Evolutionary conservation across 192 early-diverging fungal genomes (phyloP).

Genomic region (Pilobolus umbonatus): DNA sequence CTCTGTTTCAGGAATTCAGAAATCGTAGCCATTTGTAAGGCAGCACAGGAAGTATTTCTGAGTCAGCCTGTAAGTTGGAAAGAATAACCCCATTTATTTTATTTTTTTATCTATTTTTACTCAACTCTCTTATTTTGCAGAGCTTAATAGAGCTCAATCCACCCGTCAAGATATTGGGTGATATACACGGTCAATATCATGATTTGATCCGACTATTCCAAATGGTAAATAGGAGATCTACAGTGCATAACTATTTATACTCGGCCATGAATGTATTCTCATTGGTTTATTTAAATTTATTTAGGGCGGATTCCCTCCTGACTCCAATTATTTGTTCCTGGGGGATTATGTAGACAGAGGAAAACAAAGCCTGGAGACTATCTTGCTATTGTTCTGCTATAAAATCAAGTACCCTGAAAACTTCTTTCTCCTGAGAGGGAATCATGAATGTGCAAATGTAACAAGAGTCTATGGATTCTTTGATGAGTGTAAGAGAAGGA

Average conservation of each 20-base stretch:
- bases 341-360: constrained; percentile 98
- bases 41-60: constrained; percentile 81
- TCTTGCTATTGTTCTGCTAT: constrained; percentile 88
- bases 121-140: constrained; percentile 3
- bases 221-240: constrained; percentile 42
- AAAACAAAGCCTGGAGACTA: constrained; percentile 93
- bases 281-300: background rate
- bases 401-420: constrained; percentile 98
- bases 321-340: constrained; percentile 88
- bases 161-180: constrained; percentile 79
- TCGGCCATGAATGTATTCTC: background rate
- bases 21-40: constrained; percentile 81
- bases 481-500: constrained; percentile 93
- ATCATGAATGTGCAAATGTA: constrained; percentile 93
- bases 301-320: constrained; percentile 82
- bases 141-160: constrained; percentile 69
- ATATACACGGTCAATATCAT: constrained; percentile 94
- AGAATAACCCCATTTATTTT: background rate
- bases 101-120: background rate
- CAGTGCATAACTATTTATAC: constrained; percentile 5
- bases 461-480: constrained; percentile 95
- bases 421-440: constrained; percentile 93
- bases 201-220: constrained; percentile 92
- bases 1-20: constrained; percentile 86
- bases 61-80: constrained; percentile 60